Percentiles rank a stretch among this genome's conserved stretches.
Conservation (phyloP, 352 stramenopile species). For the Phytopythium aichiense region DNA sequence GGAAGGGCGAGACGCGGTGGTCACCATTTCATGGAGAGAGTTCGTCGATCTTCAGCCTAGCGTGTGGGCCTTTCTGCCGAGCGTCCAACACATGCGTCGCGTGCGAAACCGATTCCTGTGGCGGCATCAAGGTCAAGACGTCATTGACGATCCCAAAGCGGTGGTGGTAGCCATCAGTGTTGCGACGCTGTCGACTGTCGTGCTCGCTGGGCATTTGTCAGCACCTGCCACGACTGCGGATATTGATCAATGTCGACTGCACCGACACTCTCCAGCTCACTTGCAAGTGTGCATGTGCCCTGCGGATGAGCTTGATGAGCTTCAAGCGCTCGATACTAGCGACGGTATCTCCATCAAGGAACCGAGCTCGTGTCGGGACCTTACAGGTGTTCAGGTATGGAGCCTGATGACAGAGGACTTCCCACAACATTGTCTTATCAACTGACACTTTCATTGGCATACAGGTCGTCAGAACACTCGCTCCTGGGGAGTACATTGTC, state of each 20-base stretch:
- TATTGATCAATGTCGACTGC: neutral
- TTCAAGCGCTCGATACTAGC: neutral
- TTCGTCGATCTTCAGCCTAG: conserved; percentile 22
- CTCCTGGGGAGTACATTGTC: conserved; percentile 40
- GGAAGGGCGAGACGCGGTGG: conserved; percentile 3
- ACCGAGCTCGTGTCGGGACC: neutral
- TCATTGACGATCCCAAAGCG: neutral
- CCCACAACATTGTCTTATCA: neutral
- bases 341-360: neutral
- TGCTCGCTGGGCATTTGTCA: conserved; percentile 3
- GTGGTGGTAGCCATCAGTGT: conserved; percentile 17
- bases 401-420: neutral
- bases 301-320: neutral
- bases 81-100: conserved; percentile 13
- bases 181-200: conserved; percentile 14
- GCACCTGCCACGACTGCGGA: neutral
- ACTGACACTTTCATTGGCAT: neutral
- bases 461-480: conserved; percentile 25
- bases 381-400: neutral
- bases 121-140: neutral
- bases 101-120: conserved; percentile 9
- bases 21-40: conserved; percentile 19
- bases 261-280: neutral
- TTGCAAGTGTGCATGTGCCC: neutral
- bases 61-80: conserved; percentile 21